Base-by-base conservation (phyloP, 176 grass and related monocot species). In the Luzula sylvatica region DNA sequence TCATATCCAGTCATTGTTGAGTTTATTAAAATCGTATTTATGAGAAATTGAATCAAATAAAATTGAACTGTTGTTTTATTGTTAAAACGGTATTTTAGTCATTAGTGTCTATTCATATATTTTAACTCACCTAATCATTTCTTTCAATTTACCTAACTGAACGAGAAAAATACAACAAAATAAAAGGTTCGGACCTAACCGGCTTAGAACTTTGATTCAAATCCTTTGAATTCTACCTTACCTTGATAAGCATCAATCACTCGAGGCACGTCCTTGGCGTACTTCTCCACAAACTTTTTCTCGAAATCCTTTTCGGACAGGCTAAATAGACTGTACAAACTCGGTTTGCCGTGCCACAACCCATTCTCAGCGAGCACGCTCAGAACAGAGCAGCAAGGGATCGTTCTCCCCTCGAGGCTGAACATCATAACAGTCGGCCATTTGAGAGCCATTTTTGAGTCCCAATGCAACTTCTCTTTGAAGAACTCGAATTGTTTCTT, bases 381-480 rank as follows among this genome's bases (percentile, higher is more conserved):
- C 59, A 74, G 23, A 23, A 57, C 50, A 29, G 59, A 9, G 24
- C 70, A 73, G n/a, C 70, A 50, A 3, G 70, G 70, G 8, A 74
- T 39, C 18, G 56, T 65, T 46, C 59, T 48, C 51, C 55, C 64
- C 38, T 74, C 59, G 0, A 74, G 19, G 35, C 71, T 74, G 7
- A 47, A 17, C 2, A 40, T 24, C 26, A 74, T 15, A 20, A 74
- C 48, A 27, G 18, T 52, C 12, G 50, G 47, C 38, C 53, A 29
- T 21, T 5, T 45, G 5, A 56, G 16, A 11, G 57, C 16, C 19
- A 40, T 23, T 18, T 3, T 18, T 14, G 41, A 23, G 14, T 66
- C 50, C 61, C 60, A 74, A 55, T 51, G 53, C 11, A 74, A 65
- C 20, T 53, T 74, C 15, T 56, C 30, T 13, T 3, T 47, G 13